Base-by-base conservation (phyloP, 176 grass and related monocot genomes). In the Avena insularis region DNA sequence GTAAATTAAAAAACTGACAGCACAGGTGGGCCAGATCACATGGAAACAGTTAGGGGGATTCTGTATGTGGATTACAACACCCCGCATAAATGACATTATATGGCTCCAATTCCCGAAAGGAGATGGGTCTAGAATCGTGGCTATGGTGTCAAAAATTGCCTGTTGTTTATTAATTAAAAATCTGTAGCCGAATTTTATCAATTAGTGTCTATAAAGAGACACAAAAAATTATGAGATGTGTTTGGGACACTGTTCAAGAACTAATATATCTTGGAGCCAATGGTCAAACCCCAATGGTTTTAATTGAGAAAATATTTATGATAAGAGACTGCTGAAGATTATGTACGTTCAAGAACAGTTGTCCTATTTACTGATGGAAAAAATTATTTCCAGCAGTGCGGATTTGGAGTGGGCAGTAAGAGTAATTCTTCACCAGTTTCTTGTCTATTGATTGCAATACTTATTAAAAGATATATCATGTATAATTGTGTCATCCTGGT, bases 251-350 rank as follows among this genome's bases (percentile, higher is more conserved):
- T 97, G 95, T 89, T 94, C 95, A 48, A 92, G 92, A 88, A 92
- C 71, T 86, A 89, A 86, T 85, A 92, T 75, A 89, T 97, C 27
- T 85, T 97, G 33, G 91, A 97, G 59, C 92, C 95, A 25, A 92
- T 94, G 90, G 82, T 97, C 80, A 97, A 92, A 61, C 87, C 91
- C 48, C 91, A 97, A 65, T 94, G 95, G 95, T 97, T 94, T 90
- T 62, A 25, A 25, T 90, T 62, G 93, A 95, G 73, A 98, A 98
- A 92, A 89, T 93, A 85, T 86, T 93, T 77, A 98, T 92, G 68
- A 87, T 95, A 88, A 85, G 88, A 68, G 91, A 98, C 69, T 95
- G 64, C 85, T 87, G 72, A 92, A 84, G 83, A 98, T 95, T 90
- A 75, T 98, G 16, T 90, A 95, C 81, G 84, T 79, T 51, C 65